These are phyloP conservation scores for Nidula microcarpa DNA, from an alignment of 768 basidiomycete genomes.

Conservation along the genomic window DNA sequence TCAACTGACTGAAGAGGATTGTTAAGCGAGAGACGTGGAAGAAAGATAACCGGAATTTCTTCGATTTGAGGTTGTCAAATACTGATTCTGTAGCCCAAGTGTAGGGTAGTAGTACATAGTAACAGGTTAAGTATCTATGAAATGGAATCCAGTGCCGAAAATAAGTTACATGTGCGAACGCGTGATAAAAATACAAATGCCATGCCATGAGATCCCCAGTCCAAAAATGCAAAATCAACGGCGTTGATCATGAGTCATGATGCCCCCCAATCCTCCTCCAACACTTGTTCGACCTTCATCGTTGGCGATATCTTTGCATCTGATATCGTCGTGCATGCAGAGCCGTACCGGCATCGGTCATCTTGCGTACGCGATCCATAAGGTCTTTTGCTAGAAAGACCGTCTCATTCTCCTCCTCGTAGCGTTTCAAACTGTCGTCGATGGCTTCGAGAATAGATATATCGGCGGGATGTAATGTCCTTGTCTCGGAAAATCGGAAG, in stretches of 20 bases:
- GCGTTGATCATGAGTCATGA: not conserved
- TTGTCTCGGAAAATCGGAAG: conserved; percentile 48
- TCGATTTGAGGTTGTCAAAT: too few species aligned
- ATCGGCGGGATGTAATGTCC: conserved; percentile 45
- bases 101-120: too few species aligned
- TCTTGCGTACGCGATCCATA: conserved; percentile 38
- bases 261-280: not conserved
- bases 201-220: conserved; percentile 1
- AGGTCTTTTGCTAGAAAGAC: conserved; percentile 56
- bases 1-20: too few species aligned
- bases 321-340: conserved; percentile 16
- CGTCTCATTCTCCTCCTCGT: conserved; percentile 57
- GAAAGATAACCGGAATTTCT: too few species aligned
- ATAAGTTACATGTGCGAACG: conserved; percentile 14
- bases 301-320: conserved; percentile 15
- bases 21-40: too few species aligned
- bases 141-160: not conserved
- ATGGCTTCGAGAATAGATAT: conserved; percentile 52
- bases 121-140: too few species aligned
- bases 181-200: conserved; percentile 25
- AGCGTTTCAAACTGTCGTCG: conserved; percentile 41
- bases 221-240: not conserved
- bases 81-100: too few species aligned
- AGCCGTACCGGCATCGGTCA: conserved; percentile 25
- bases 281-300: conserved; percentile 6